These are phyloP conservation scores for Danielia reshetovae DNA, from an alignment of 805 yeast species.

Conservation along the genomic window DNA sequence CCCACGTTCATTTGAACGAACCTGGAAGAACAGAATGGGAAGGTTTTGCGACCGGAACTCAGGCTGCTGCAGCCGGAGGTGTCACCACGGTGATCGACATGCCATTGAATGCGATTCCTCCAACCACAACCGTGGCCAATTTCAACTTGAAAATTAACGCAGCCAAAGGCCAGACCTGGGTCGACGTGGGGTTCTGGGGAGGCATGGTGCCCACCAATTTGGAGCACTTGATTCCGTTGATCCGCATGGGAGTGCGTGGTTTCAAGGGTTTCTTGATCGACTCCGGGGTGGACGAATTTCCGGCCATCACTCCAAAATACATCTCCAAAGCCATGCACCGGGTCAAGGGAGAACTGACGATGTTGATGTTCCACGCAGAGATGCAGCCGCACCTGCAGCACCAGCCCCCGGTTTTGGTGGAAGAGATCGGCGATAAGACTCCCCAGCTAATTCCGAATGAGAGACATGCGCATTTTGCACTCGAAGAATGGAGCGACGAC, in stretches of 20 bases:
- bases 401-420: constrained; percentile 22
- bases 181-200: constrained; percentile 95
- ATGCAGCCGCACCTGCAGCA: constrained; percentile 47
- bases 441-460: constrained; percentile 24
- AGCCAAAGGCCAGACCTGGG: constrained; percentile 81
- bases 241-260: constrained; percentile 86
- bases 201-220: constrained; percentile 83
- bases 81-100: constrained; percentile 93
- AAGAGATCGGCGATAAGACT: constrained; percentile 19
- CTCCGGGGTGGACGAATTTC: constrained; percentile 95
- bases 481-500: constrained; percentile 15
- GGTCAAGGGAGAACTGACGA: constrained; percentile 61
- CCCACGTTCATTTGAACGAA: constrained; percentile 92
- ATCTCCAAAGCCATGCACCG: constrained; percentile 62
- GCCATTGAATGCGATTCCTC: constrained; percentile 96
- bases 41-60: constrained; percentile 95
- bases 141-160: constrained; percentile 73
- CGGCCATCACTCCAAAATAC: constrained; percentile 65
- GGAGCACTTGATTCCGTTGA: constrained; percentile 65
- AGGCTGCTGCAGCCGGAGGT: constrained; percentile 93
- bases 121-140: constrained; percentile 81
- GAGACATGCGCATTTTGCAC: constrained; percentile 14
- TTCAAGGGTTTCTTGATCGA: constrained; percentile 91
- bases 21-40: constrained; percentile 99
- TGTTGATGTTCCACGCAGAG: constrained; percentile 92